These are phyloP conservation scores for Pythium insidiosum DNA, from an alignment of 352 stramenopile genomes.

Conservation along the genomic window DNA sequence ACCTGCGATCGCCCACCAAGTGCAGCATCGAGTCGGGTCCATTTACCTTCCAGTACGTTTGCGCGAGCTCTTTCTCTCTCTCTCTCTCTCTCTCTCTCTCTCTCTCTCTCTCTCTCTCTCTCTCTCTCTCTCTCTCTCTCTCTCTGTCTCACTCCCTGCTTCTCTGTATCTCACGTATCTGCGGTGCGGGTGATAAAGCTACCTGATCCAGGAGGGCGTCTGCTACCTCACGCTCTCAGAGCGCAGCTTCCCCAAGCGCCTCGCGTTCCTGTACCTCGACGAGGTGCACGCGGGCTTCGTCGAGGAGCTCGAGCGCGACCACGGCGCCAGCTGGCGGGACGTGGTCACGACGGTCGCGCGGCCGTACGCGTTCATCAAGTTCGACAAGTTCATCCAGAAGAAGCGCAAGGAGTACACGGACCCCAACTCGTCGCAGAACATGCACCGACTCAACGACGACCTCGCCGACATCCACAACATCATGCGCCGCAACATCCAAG, in stretches of 20 bases:
- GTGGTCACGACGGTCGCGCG: constrained; percentile 93
- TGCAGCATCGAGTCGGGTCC: constrained; percentile 91
- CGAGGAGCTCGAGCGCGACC: constrained; percentile 91
- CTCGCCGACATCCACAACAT: constrained; percentile 98
- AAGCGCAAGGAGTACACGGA: constrained; percentile 97
- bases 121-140: neutral
- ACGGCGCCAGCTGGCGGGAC: constrained; percentile 86
- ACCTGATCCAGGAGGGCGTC: constrained; percentile 96
- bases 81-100: too few species aligned
- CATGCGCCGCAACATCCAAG: constrained; percentile 98
- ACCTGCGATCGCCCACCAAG: constrained; percentile 87
- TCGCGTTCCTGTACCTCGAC: constrained; percentile 97
- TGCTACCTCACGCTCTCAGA: constrained; percentile 97
- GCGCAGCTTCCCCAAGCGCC: constrained; percentile 94
- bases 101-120: too few species aligned
- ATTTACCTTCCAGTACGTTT: constrained; percentile 90
- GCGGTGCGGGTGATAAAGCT: constrained; percentile 47
- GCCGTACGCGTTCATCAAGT: constrained; percentile 99
- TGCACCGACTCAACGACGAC: constrained; percentile 95
- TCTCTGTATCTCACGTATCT: too few species aligned
- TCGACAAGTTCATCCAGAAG: constrained; percentile 97
- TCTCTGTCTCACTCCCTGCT: neutral
- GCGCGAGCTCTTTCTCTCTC: too few species aligned
- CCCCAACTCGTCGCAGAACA: constrained; percentile 93
- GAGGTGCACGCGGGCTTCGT: constrained; percentile 94